Conservation (phyloP, 495 filamentous ascomycete genomes). For the Trichoderma erinaceum region DNA sequence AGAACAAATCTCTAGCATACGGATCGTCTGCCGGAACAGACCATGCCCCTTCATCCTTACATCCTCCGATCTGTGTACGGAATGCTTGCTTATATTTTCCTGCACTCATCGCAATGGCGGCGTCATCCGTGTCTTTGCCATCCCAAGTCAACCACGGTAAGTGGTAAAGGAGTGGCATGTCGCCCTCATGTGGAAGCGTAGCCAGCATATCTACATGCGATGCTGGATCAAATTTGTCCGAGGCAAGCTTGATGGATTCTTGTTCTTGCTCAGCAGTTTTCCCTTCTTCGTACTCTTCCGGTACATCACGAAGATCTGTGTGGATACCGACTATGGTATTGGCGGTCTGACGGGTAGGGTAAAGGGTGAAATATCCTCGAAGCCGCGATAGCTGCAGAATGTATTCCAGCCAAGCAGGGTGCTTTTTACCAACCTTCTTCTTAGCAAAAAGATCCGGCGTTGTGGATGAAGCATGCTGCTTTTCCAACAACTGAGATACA, state of each 20-base stretch:
- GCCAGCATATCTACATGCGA: conserved; percentile 24
- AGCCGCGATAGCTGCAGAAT: conserved; percentile 64
- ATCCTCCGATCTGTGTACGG: conserved; percentile 34
- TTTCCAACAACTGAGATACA: conserved; percentile 50
- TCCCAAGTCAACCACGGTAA: conserved; percentile 40
- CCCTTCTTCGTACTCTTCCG: conserved; percentile 56
- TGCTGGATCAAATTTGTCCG: conserved; percentile 22
- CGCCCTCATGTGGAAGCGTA: conserved; percentile 31
- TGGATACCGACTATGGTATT: conserved; percentile 60
- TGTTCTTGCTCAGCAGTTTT: conserved; percentile 21
- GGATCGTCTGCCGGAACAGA: conserved; percentile 4
- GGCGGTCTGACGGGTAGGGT: conserved; percentile 52
- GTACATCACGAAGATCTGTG: conserved; percentile 60
- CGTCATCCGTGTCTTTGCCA: conserved; percentile 24
- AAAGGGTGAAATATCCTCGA: conserved; percentile 67
- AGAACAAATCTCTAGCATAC: conserved; percentile 31
- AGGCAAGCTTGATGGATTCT: conserved; percentile 20
- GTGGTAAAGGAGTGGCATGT: conserved; percentile 30
- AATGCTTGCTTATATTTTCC: conserved; percentile 38
- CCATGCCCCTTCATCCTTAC: conserved; percentile 21
- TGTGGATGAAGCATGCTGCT: conserved; percentile 28
- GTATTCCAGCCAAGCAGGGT: conserved; percentile 75
- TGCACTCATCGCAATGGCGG: conserved; percentile 31
- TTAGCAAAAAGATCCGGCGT: conserved; percentile 31
- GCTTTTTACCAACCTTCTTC: conserved; percentile 51